Evolutionary conservation across 768 basidiomycete species (phyloP).

Genomic region (Mycena galericulata): DNA sequence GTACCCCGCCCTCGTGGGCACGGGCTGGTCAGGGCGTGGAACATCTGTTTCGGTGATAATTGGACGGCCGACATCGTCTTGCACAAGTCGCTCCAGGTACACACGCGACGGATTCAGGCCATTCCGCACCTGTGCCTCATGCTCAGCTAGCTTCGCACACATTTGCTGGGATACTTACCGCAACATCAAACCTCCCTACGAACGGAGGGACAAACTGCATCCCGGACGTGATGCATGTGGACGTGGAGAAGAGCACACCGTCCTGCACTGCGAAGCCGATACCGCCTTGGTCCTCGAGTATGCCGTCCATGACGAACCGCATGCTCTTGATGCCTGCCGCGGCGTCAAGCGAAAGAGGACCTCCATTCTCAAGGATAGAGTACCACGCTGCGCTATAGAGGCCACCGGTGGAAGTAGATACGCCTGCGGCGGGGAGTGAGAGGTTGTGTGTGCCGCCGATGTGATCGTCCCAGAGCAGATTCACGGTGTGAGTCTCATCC

Average conservation of each 20-base stretch:
- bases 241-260: not conserved
- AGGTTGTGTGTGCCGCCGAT: not conserved
- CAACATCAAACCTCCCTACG: not conserved
- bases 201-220: no score
- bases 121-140: slow-evolving; percentile 10
- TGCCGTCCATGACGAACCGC: slow-evolving; percentile 1
- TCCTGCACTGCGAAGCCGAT: slow-evolving; percentile 9
- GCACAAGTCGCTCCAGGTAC: slow-evolving; percentile 4
- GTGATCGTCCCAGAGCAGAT: slow-evolving; percentile 17
- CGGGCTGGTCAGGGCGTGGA: slow-evolving; percentile 13
- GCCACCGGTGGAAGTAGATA: not conserved
- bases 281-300: slow-evolving; percentile 14
- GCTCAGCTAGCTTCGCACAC: not conserved
- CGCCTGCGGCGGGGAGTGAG: not conserved
- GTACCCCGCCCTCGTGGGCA: slow-evolving; percentile 3
- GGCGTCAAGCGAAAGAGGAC: not conserved
- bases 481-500: not conserved
- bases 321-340: not conserved
- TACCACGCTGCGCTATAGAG: not conserved
- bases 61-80: slow-evolving; percentile 6
- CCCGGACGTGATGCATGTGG: not conserved
- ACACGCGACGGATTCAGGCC: slow-evolving; percentile 9
- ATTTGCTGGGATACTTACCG: not conserved
- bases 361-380: not conserved
- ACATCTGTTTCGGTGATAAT: slow-evolving; percentile 18